phyloP scores from a whole-genome alignment of 805 yeast genomes.

The Yarrowia sp. region DNA sequence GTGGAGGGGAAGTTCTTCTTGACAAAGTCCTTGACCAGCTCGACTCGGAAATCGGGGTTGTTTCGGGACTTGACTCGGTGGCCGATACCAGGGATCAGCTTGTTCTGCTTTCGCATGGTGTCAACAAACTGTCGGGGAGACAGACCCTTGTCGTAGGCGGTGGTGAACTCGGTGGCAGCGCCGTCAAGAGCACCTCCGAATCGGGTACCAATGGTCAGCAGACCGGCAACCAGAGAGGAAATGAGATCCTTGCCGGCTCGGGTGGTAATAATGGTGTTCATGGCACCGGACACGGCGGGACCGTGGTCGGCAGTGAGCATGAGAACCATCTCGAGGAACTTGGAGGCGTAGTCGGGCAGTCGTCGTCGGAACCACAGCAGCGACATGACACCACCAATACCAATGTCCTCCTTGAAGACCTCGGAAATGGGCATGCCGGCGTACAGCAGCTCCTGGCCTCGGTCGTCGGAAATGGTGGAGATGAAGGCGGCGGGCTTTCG shows the following conservation, averaged over 20 bases:
- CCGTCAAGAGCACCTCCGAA: conserved; percentile 59
- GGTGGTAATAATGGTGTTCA: conserved; percentile 58
- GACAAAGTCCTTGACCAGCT: conserved; percentile 56
- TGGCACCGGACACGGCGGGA: conserved; percentile 58
- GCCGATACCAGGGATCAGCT: conserved; percentile 58
- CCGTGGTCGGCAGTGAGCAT: conserved; percentile 60
- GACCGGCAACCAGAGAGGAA: conserved; percentile 56
- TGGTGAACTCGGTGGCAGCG: conserved; percentile 56
- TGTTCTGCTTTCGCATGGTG: conserved; percentile 57
- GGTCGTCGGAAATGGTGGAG: conserved; percentile 58
- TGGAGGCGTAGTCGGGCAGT: conserved; percentile 54
- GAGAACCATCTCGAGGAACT: conserved; percentile 58
- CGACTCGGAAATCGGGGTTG: conserved; percentile 59
- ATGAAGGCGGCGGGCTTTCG: conserved; percentile 59
- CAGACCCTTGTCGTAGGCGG: conserved; percentile 55
- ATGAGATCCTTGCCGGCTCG: conserved; percentile 58
- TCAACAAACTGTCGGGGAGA: conserved; percentile 58
- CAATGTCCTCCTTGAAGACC: conserved; percentile 57
- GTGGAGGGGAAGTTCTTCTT: conserved; percentile 56
- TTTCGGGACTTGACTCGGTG: conserved; percentile 58
- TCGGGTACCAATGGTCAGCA: conserved; percentile 56
- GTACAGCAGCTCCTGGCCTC: conserved; percentile 56
- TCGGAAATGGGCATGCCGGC: conserved; percentile 58
- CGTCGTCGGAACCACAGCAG: conserved; percentile 57
- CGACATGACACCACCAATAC: conserved; percentile 58